These are phyloP conservation scores for Ceratocystis harringtonii DNA, from an alignment of 2,329 filamentous ascomycete species.

Conservation along the genomic window DNA sequence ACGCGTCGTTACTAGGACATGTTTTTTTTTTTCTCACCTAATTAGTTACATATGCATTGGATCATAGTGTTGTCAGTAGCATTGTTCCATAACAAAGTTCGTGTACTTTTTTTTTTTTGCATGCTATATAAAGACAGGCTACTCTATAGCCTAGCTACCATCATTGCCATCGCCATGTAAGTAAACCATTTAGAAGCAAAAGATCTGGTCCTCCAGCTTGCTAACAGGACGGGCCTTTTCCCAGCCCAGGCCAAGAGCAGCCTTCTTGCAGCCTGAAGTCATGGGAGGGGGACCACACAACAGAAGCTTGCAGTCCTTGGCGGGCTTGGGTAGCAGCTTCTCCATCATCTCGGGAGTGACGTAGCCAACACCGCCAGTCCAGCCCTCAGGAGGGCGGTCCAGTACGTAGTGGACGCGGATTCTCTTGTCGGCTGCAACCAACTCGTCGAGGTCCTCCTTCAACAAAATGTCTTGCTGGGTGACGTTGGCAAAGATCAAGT, in stretches of 20 bases:
- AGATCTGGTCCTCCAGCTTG: constrained; percentile 96
- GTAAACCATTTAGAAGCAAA: constrained; percentile 51
- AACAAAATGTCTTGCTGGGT: constrained; percentile 84
- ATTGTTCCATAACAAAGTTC: constrained; percentile 5
- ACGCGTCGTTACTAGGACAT: background rate
- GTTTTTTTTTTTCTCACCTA: background rate
- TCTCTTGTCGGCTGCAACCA: constrained; percentile 60
- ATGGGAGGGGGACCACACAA: constrained; percentile 94
- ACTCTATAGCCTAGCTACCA: background rate
- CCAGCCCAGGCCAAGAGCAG: constrained; percentile 75
- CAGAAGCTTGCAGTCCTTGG: constrained; percentile 79
- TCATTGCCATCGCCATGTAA: background rate
- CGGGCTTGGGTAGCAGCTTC: constrained; percentile 69
- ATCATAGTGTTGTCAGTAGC: constrained; percentile 4
- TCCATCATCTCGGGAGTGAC: constrained; percentile 90
- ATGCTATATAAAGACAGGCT: background rate
- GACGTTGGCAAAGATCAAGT: constrained; percentile 95
- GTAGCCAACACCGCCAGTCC: constrained; percentile 86
- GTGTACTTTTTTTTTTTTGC: background rate
- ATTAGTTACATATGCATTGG: background rate
- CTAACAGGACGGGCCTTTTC: constrained; percentile 86
- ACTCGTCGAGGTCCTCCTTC: constrained; percentile 73
- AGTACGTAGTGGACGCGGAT: constrained; percentile 91
- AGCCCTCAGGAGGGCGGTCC: constrained; percentile 85
- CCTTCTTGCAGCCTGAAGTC: constrained; percentile 95